Conservation (phyloP, 1,284 basidiomycete species). For the Sanghuangporus weigelae region DNA sequence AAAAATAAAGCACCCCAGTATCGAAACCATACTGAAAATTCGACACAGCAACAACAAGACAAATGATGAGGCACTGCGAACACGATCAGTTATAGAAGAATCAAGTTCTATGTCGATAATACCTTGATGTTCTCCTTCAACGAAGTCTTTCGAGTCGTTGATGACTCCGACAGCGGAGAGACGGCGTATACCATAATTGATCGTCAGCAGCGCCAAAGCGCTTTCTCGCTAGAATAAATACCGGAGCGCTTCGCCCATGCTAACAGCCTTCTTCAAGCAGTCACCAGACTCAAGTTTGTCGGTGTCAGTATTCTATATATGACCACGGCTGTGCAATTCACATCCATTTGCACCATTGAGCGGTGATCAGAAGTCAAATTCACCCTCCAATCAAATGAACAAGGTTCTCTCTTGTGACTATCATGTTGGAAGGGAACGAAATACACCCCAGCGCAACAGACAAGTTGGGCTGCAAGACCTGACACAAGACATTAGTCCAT, state of each 20-base stretch:
- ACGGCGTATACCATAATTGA: not conserved
- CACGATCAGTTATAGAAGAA: not conserved
- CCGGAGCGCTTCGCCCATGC: not conserved
- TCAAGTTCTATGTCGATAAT: not conserved
- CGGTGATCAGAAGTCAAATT: too few relatives aligned
- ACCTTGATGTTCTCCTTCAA: constrained; percentile 10
- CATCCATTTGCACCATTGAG: too few relatives aligned
- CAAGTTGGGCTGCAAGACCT: too few relatives aligned
- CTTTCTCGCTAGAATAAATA: not conserved
- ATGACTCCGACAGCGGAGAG: not conserved
- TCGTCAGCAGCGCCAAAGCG: too few relatives aligned
- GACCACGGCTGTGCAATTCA: not conserved
- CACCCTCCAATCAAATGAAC: too few relatives aligned
- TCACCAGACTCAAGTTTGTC: not conserved
- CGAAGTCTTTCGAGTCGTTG: not conserved
- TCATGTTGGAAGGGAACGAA: too few relatives aligned
- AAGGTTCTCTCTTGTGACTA: too few relatives aligned
- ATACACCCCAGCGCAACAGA: too few relatives aligned
- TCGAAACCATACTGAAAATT: constrained; percentile 21
- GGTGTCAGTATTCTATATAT: not conserved
- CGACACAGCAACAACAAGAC: constrained; percentile 16
- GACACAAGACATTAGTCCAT: too few relatives aligned
- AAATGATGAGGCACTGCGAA: constrained; percentile 17
- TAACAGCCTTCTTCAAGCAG: not conserved
- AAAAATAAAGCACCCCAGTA: constrained; percentile 8